These are phyloP conservation scores for Globisporangium viniferum DNA, from an alignment of 352 stramenopile species.

Conservation along the genomic window DNA sequence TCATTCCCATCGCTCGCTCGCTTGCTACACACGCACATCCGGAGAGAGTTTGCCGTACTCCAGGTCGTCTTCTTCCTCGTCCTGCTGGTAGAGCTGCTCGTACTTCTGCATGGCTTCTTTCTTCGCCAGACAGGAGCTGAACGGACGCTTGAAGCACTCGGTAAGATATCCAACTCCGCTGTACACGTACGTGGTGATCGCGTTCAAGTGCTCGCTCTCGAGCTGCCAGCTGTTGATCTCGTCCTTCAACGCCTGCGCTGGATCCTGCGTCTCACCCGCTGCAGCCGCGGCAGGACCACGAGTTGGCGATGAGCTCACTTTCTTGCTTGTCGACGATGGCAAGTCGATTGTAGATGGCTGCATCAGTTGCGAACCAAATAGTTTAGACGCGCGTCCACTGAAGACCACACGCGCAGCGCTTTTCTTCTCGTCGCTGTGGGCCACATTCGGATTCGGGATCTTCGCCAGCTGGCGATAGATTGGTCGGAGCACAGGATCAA, in stretches of 20 bases:
- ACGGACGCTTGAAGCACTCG: constrained; percentile 14
- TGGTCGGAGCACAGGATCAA: constrained; percentile 38
- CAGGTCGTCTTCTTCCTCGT: constrained; percentile 17
- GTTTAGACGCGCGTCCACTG: constrained; percentile 62
- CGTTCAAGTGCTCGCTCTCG: constrained; percentile 13
- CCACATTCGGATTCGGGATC: constrained; percentile 30
- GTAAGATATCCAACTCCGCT: not conserved
- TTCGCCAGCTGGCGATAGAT: constrained; percentile 43
- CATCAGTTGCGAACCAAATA: constrained; percentile 68
- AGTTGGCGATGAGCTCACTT: constrained; percentile 2
- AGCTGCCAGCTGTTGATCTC: constrained; percentile 47
- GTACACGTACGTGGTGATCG: not conserved
- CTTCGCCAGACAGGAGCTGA: constrained; percentile 12
- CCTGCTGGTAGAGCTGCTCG: constrained; percentile 17
- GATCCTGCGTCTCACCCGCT: constrained; percentile 27
- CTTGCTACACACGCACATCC: constrained; percentile 9
- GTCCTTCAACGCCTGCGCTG: constrained; percentile 34
- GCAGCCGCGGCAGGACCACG: constrained; percentile 17
- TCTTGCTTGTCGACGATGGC: constrained; percentile 25
- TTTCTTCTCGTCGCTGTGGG: constrained; percentile 19
- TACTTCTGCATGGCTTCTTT: constrained; percentile 17
- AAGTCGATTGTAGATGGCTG: constrained; percentile 59
- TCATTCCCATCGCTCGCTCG: not conserved
- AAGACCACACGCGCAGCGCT: constrained; percentile 59
- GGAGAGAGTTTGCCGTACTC: constrained; percentile 3